phyloP scores from a whole-genome alignment of 345 rosid species.

The Eucalyptus victrix region DNA sequence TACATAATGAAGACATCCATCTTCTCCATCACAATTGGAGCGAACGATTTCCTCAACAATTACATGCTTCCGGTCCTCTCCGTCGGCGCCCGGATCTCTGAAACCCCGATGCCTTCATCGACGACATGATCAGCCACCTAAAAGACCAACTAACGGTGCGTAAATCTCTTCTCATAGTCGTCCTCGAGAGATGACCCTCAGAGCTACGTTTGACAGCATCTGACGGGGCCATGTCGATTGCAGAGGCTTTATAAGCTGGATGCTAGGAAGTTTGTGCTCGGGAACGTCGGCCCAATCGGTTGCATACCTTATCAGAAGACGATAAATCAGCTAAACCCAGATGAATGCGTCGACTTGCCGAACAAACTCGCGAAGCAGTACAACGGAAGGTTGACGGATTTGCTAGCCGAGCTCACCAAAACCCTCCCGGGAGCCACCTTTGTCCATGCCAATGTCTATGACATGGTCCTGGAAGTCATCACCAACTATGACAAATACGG shows the following conservation, averaged over 20 bases:
- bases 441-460: slow-evolving; percentile 74
- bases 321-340: slow-evolving; percentile 41
- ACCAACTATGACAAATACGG: slow-evolving; percentile 68
- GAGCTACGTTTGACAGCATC: background rate
- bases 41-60: slow-evolving; percentile 89
- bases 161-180: background rate
- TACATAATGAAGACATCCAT: slow-evolving; percentile 38
- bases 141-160: slow-evolving; percentile 51
- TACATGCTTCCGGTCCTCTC: slow-evolving; percentile 82
- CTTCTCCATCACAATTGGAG: slow-evolving; percentile 72
- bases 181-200: background rate
- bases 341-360: slow-evolving; percentile 66
- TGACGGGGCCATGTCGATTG: background rate
- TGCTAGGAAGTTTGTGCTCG: slow-evolving; percentile 78
- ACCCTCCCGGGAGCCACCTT: slow-evolving; percentile 58
- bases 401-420: slow-evolving; percentile 41
- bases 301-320: slow-evolving; percentile 93
- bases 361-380: slow-evolving; percentile 62
- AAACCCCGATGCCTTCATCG: slow-evolving; percentile 68
- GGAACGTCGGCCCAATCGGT: slow-evolving; percentile 89
- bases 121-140: slow-evolving; percentile 58
- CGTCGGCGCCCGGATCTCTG: slow-evolving; percentile 48
- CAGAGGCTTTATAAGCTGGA: slow-evolving; percentile 80
- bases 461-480: slow-evolving; percentile 79
- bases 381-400: slow-evolving; percentile 51